These are phyloP conservation scores for Dactylellina drechsleri DNA, from an alignment of 2,329 filamentous ascomycete genomes.

Conservation along the genomic window DNA sequence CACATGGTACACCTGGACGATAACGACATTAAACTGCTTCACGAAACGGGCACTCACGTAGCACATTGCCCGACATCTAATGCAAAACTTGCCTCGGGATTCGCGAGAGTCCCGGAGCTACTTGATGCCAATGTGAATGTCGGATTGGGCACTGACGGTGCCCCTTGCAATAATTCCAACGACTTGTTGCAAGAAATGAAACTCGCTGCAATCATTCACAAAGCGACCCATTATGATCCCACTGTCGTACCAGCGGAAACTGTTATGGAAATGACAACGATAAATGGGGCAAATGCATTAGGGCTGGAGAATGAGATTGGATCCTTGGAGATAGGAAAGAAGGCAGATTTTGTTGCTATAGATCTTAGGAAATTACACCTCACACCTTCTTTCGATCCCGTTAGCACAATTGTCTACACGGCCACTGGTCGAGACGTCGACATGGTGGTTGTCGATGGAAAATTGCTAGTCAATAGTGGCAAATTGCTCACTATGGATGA, in stretches of 20 bases:
- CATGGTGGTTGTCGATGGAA: conserved; percentile 64
- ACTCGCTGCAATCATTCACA: conserved; percentile 65
- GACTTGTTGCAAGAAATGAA: conserved; percentile 66
- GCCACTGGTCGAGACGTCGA: conserved; percentile 64
- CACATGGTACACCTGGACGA: conserved; percentile 68
- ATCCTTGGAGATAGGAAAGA: conserved; percentile 63
- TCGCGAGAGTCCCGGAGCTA: conserved; percentile 65
- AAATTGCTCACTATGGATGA: conserved; percentile 63
- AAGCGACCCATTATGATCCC: conserved; percentile 60
- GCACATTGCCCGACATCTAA: conserved; percentile 68
- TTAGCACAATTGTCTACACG: conserved; percentile 64
- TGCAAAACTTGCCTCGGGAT: conserved; percentile 67
- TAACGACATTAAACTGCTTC: conserved; percentile 62
- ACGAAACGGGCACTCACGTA: conserved; percentile 63
- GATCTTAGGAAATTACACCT: conserved; percentile 59
- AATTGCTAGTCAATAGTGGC: conserved; percentile 61
- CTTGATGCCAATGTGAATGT: conserved; percentile 64
- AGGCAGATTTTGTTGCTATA: conserved; percentile 63
- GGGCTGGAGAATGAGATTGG: conserved; percentile 60
- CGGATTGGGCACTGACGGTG: conserved; percentile 67
- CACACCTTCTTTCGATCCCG: conserved; percentile 59
- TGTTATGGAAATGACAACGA: conserved; percentile 67
- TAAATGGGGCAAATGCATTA: conserved; percentile 66
- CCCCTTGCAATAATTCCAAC: conserved; percentile 63
- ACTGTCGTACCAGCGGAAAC: conserved; percentile 63